Evolutionary conservation across 1,284 basidiomycete species (phyloP), one percentile per base, ranked within the genome.

Genomic region (Apiotrichum brassicae): DNA sequence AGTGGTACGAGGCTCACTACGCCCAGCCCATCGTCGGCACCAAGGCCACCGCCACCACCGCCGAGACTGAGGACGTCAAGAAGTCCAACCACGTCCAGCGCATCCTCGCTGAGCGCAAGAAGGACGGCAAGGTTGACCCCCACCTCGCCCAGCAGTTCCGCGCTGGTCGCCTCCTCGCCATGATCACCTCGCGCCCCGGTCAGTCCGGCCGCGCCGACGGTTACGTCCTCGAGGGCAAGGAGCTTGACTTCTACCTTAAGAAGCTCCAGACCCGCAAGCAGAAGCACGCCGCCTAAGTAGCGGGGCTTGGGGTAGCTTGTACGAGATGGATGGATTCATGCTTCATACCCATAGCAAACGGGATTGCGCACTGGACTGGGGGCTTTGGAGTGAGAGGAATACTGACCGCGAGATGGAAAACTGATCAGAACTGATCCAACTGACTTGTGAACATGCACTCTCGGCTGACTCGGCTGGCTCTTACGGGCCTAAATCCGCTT

Each of bases 1-100:
- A 94, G 77, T 97, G 91, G 91, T 97, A 95, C 74, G 92, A 97
- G 78, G 78, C 88, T 37, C 91, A 95, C 77, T 97, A 95, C 73
- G 92, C 86, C 62, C 85, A 87, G 75, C 87, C 90, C 57, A 82
- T 92, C 62, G 85, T 86, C 64, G 87, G 82, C 77, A 85, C 84
- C 48, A 36, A 42, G 36, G 74, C 71, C 64, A 91, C 88, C 78
- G 71, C 79, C 49, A 75, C 79, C 48, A 72, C 76, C 36, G 63
- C 74, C 30, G 65, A 76, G 46, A 71, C 76, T 53, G 74, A 71
- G 56, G 81, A 84, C 64, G 82, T 78, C 75, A 93, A 91, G 78
- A 81, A 85, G 68, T 94, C 91, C 49, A 84, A 87, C 76, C 90
- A 94, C 76, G 84, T 82, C 63, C 82, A 86, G 75, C 88, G 90